Base-by-base conservation (phyloP, 768 basidiomycete genomes). In the Mrakia gelida region DNA sequence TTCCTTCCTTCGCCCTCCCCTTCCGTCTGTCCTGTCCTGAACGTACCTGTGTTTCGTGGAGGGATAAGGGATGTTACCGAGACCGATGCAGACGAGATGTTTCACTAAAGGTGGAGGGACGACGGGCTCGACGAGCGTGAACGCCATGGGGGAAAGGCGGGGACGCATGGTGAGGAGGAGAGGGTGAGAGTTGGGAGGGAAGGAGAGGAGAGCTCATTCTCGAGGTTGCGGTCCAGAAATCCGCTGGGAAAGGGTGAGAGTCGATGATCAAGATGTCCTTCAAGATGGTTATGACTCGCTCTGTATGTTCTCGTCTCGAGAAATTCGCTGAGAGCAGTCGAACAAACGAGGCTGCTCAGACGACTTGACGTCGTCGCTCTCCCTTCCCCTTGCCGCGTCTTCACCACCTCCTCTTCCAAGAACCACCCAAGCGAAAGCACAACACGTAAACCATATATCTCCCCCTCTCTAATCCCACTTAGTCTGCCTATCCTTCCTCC, bases 51-150 rank as follows among this genome's bases (percentile, higher is more conserved):
- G 73, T 61, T 62, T 56, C 16, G 73, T 38, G 8, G 34, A 18
- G 11, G 73, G 73, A 34, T 73, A 62, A 28, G 73, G 54, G 10
- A 61, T 1, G 54, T 73, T 73, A 26, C 73, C 73, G 4, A 73
- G 61, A 10, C 73, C 73, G 61, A 73, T 34, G 32, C 73, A 73
- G 34, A 73, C 54, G 73, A 73, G 28, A 56, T 73, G 49, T 21
- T 73, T 73, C 9, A 73, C 67, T 16, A 16, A 18, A 3, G 67
- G 67, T 70, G 67, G 67, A 3, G 67, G 67, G 8, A 26, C 34
- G 41, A 21, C 9, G 7, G 67, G 67, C 10, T 26, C 67, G 5
- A 41, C 34, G 38, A 70, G 26, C 3, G 67, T 41, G 26, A 70
- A 70, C 9, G 67, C 67, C 21, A 70, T 5, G 67, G 67, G 26